Evolutionary conservation across 2,329 filamentous ascomycete species (phyloP).

Genomic region (Lachnum nothofagi): DNA sequence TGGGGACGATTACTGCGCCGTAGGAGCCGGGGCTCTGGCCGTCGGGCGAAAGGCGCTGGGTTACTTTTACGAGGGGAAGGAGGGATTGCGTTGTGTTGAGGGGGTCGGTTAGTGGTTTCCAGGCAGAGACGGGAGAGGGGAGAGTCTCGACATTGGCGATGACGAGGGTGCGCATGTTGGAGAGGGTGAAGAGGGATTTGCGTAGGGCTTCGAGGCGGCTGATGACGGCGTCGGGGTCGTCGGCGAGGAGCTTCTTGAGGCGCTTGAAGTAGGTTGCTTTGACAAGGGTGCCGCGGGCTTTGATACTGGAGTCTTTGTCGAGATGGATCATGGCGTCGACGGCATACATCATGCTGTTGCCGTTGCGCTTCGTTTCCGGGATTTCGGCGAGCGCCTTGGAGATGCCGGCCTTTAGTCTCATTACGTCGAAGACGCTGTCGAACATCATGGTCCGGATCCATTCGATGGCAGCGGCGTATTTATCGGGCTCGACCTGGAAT

Average conservation of each 20-base stretch:
- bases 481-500: constrained; percentile 82
- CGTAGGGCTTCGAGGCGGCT: constrained; percentile 73
- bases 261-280: constrained; percentile 83
- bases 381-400: constrained; percentile 86
- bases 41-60: constrained; percentile 67
- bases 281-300: constrained; percentile 76
- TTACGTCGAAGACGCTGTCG: constrained; percentile 78
- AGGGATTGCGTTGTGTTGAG: constrained; percentile 48
- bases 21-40: constrained; percentile 71
- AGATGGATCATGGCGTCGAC: constrained; percentile 76
- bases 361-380: constrained; percentile 84
- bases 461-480: constrained; percentile 74
- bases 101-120: constrained; percentile 54
- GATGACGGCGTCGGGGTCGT: constrained; percentile 70
- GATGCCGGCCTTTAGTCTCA: constrained; percentile 57
- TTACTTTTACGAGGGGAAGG: constrained; percentile 64
- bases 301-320: constrained; percentile 67
- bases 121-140: constrained; percentile 68
- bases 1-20: constrained; percentile 74
- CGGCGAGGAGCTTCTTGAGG: constrained; percentile 72
- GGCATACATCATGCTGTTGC: constrained; percentile 60
- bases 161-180: constrained; percentile 81
- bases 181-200: constrained; percentile 69
- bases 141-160: constrained; percentile 76
- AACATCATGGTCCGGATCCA: constrained; percentile 87